A percentile compares a stretch with the other conserved stretches of the same genome.
Evolutionary conservation across 2,329 filamentous ascomycete species (phyloP).

Genomic region (Ophiostoma pallidulum): DNA sequence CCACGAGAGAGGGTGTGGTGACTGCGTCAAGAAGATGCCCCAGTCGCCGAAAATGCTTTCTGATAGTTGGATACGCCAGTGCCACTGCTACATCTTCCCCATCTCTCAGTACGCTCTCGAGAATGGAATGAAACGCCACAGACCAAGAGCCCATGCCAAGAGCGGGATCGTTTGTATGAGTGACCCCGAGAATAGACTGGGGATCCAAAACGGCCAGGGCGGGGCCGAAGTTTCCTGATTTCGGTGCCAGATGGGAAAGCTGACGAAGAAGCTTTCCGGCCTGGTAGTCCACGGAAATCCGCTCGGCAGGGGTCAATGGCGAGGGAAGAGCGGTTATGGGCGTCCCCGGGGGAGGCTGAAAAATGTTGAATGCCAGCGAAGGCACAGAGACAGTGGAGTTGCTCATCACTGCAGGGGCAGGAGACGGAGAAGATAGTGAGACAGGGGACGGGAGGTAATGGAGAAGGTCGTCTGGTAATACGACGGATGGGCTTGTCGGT

Average conservation of each 20-base stretch:
- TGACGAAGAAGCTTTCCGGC: slow-evolving; percentile 36
- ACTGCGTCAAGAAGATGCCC: slow-evolving; percentile 43
- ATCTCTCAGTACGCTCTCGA: slow-evolving; percentile 49
- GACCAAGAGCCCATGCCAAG: slow-evolving; percentile 36
- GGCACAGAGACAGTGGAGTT: not conserved
- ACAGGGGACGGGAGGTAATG: slow-evolving; percentile 32
- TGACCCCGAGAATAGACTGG: not conserved
- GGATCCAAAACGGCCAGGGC: slow-evolving; percentile 27
- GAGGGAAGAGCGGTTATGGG: slow-evolving; percentile 28
- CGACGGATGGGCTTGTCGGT: not conserved
- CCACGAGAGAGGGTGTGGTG: slow-evolving; percentile 40
- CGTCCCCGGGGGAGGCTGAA: slow-evolving; percentile 28
- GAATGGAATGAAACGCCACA: slow-evolving; percentile 44
- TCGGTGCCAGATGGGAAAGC: slow-evolving; percentile 35
- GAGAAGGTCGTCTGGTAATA: slow-evolving; percentile 18
- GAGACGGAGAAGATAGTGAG: slow-evolving; percentile 25
- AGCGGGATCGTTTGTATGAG: not conserved
- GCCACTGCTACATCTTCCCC: slow-evolving; percentile 50
- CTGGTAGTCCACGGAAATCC: slow-evolving; percentile 34
- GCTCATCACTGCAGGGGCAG: not conserved
- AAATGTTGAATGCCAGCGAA: slow-evolving; percentile 30
- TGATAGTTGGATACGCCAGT: slow-evolving; percentile 46
- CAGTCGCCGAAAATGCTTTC: slow-evolving; percentile 42
- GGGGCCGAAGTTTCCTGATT: slow-evolving; percentile 40
- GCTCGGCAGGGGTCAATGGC: slow-evolving; percentile 28